Percentiles rank a stretch among this genome's conserved stretches.
These are phyloP conservation scores for Martiniozyma asiatica DNA, from an alignment of 1,139 yeast genomes.

Conservation along the genomic window DNA sequence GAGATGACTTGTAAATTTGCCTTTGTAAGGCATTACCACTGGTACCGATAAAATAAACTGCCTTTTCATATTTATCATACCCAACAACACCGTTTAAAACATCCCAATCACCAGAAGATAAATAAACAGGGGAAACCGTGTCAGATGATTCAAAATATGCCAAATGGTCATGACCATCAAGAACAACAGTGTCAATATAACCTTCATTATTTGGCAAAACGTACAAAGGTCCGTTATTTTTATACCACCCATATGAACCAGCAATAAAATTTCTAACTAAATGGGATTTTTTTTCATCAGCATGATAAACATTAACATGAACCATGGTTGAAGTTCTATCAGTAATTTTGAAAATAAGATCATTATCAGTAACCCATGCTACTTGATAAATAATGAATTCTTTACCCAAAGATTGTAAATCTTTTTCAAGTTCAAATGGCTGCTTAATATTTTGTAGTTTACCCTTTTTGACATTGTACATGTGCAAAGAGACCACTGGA, in stretches of 20 bases:
- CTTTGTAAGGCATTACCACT: conserved; percentile 40
- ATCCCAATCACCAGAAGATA: conserved; percentile 64
- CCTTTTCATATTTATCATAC: conserved; percentile 38
- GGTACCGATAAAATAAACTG: conserved; percentile 56
- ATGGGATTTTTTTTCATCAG: conserved; percentile 21
- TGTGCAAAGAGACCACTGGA: conserved; percentile 45
- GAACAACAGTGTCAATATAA: conserved; percentile 65
- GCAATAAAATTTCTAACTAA: conserved; percentile 36
- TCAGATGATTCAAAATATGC: conserved; percentile 40
- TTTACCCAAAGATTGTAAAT: conserved; percentile 22
- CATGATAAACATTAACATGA: conserved; percentile 39
- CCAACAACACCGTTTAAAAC: conserved; percentile 45
- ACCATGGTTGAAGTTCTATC: conserved; percentile 59
- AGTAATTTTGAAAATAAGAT: conserved; percentile 51
- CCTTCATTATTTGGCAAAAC: conserved; percentile 32
- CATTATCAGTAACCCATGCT: conserved; percentile 48
- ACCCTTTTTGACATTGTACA: conserved; percentile 27
- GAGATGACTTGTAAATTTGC: conserved; percentile 38
- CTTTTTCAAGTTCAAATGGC: conserved; percentile 16
- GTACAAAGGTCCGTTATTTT: conserved; percentile 25
- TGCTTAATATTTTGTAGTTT: conserved; percentile 13
- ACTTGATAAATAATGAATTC: conserved; percentile 62
- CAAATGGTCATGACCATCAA: conserved; percentile 53
- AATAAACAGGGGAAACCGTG: conserved; percentile 28
- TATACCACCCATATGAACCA: conserved; percentile 47